Percentiles rank a stretch among this genome's conserved stretches.
These are phyloP conservation scores for Nitzschia palea DNA, from an alignment of 108 stramenopile species.

Conservation along the genomic window DNA sequence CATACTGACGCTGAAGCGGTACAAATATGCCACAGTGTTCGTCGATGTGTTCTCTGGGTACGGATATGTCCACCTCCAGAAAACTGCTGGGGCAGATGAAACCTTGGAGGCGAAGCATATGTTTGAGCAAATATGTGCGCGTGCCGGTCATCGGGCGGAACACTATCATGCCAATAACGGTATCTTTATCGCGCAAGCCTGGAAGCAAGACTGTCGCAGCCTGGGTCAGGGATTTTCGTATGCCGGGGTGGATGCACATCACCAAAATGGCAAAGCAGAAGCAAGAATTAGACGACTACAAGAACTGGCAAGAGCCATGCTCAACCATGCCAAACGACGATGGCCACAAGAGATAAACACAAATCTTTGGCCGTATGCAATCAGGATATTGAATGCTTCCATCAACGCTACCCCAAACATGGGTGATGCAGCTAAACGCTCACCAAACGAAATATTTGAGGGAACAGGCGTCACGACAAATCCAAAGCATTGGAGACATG, in stretches of 20 bases:
- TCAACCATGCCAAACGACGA: constrained; percentile 48
- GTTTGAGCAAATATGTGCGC: constrained; percentile 39
- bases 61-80: constrained; percentile 35
- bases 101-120: constrained; percentile 38
- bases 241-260: constrained; percentile 57
- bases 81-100: constrained; percentile 29
- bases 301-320: constrained; percentile 44
- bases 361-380: constrained; percentile 55
- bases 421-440: background rate
- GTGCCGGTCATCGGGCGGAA: no score
- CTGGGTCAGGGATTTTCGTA: constrained; percentile 36
- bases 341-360: constrained; percentile 40
- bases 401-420: constrained; percentile 25
- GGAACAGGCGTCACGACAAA: constrained; percentile 10
- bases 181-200: constrained; percentile 37
- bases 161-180: constrained; percentile 61
- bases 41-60: constrained; percentile 32
- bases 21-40: constrained; percentile 36
- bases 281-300: constrained; percentile 36
- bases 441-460: constrained; percentile 23
- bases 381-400: constrained; percentile 24
- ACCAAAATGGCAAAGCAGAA: no score
- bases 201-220: constrained; percentile 12
- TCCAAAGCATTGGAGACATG: constrained; percentile 15
- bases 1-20: constrained; percentile 29